phyloP scores from a whole-genome alignment of 768 basidiomycete genomes.

The Pluteus cervinus region DNA sequence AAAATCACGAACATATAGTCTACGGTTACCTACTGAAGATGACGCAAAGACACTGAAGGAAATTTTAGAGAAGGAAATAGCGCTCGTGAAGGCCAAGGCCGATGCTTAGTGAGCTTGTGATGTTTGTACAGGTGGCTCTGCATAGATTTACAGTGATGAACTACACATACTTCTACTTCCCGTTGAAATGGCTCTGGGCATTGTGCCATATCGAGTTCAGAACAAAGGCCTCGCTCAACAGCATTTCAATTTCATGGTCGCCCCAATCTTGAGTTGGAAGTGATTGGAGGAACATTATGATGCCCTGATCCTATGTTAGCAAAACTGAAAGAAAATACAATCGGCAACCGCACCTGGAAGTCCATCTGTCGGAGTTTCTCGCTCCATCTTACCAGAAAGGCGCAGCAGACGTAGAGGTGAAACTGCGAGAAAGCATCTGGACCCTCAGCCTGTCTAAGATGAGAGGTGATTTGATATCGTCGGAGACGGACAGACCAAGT shows the following conservation, averaged over 20 bases:
- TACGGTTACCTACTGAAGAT: slow-evolving; percentile 56
- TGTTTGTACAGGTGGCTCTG: too few species aligned
- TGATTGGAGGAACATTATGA: slow-evolving; percentile 98
- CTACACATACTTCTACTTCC: slow-evolving; percentile 33
- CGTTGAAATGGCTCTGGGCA: slow-evolving; percentile 80
- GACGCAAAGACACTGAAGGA: slow-evolving; percentile 52
- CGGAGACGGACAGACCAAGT: slow-evolving; percentile 58
- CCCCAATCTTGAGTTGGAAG: slow-evolving; percentile 91
- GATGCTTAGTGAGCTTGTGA: too few species aligned
- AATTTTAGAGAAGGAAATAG: slow-evolving; percentile 58
- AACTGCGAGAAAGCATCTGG: slow-evolving; percentile 98
- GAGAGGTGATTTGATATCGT: slow-evolving; percentile 3
- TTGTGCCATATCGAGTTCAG: slow-evolving; percentile 91
- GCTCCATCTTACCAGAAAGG: slow-evolving; percentile 95
- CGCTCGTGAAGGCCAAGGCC: slow-evolving; percentile 36
- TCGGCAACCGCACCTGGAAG: slow-evolving; percentile 69
- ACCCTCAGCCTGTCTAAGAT: slow-evolving; percentile 77
- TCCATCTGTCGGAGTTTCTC: slow-evolving; percentile 93
- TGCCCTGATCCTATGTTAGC: slow-evolving; percentile 51
- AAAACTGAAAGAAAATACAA: background rate
- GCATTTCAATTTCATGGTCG: slow-evolving; percentile 92
- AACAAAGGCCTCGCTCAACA: slow-evolving; percentile 94
- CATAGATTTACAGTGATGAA: too few species aligned
- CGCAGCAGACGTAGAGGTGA: slow-evolving; percentile 96
- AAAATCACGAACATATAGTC: slow-evolving; percentile 50